Conservation (phyloP, 345 rosid genomes). For the Bruguiera parviflora region DNA sequence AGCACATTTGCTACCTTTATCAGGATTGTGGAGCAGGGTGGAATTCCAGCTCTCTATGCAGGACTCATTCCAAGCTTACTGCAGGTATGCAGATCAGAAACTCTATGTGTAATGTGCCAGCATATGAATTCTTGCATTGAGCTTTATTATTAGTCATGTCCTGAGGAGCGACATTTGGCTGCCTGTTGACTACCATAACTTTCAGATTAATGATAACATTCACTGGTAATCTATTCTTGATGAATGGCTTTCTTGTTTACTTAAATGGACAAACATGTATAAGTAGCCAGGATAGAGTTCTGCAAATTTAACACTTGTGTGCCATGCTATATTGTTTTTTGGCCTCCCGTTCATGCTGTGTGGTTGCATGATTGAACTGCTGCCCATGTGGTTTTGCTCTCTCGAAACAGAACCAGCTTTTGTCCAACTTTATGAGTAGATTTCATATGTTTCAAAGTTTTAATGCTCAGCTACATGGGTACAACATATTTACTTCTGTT, state of each 20-base stretch:
- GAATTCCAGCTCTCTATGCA: conserved; percentile 63
- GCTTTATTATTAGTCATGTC: not conserved
- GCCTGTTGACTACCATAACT: not conserved
- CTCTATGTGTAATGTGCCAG: not conserved
- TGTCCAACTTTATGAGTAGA: no score
- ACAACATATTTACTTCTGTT: not conserved
- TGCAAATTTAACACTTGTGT: not conserved
- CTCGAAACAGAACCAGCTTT: no score
- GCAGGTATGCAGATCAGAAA: conserved; percentile 41
- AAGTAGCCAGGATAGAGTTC: not conserved
- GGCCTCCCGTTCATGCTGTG: no score
- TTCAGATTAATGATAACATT: not conserved
- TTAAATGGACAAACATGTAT: not conserved
- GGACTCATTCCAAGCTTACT: conserved; percentile 73
- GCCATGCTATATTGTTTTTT: not conserved
- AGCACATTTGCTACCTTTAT: conserved; percentile 53
- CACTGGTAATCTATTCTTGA: not conserved
- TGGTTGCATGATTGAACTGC: no score
- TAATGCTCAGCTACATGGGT: not conserved
- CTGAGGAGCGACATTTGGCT: not conserved
- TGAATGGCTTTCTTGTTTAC: not conserved
- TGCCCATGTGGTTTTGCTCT: no score
- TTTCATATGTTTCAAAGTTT: not conserved
- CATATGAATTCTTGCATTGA: not conserved
- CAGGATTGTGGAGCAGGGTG: conserved; percentile 62